Evolutionary conservation across 345 rosid genomes (phyloP), one percentile per base, ranked within the genome.

Genomic region (Durio zibethinus): DNA sequence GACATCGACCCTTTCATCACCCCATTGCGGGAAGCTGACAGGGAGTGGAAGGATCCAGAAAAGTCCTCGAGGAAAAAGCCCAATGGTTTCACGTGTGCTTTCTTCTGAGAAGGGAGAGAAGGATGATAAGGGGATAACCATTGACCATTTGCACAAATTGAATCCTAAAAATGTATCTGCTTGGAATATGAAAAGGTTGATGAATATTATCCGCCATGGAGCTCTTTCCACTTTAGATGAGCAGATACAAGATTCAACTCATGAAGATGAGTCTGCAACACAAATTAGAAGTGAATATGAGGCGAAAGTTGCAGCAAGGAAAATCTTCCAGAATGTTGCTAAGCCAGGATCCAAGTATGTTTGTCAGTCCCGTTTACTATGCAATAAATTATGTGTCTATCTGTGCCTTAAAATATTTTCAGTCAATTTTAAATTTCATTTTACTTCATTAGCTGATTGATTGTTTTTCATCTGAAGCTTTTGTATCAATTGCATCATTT

Each of bases 141-240:
- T 94, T 42, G 90, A 88, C 62, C 89, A 85, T 83, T 83, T 94
- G 83, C 94, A 94, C 74, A 89, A 88, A 78, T 84, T 93, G 83
- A 93, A 91, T 42, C 84, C 82, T 42, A 93, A 84, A 84, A 95
- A 95, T 72, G 89, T 95, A 6, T 95, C 98, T 0, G 99, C 99
- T n/a, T 93, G 99, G 99, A 95, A 88, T 67, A 95, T 95, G 99
- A 95, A 93, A 83, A 84, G 90, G 80, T 66, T 94, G 82, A 91
- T 89, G 79, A 91, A 91, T 48, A 88, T 88, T 1, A 86, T 94
- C 27, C 82, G 90, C 66, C 85, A 90, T 48, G 97, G 96, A 11
- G 79, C 88, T 2, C 88, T 93, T 77, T 84, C 99, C 47, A 94
- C 98, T 36, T 82, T 94, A 77, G 98, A 90, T 62, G 98, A 94